These are phyloP conservation scores for Tylopilus sp. DNA, from an alignment of 1,284 basidiomycete species.

Conservation along the genomic window DNA sequence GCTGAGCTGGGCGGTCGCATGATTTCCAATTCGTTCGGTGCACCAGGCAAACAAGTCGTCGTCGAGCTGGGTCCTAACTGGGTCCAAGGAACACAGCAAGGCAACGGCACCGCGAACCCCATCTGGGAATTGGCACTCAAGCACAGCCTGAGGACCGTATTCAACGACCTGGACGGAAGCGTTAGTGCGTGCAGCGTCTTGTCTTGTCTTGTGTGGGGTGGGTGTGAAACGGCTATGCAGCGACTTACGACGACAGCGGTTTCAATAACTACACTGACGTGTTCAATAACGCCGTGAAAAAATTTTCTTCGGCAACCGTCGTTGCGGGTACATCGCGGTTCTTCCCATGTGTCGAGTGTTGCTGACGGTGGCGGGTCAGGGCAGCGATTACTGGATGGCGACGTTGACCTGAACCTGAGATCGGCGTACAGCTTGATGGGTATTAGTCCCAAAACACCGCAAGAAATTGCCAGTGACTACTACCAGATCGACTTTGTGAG, in stretches of 20 bases:
- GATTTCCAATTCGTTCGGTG: constrained; percentile 45
- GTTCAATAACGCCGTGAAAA: constrained; percentile 40
- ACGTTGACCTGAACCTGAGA: constrained; percentile 48
- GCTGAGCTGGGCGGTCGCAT: constrained; percentile 61
- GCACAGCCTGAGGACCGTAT: constrained; percentile 47
- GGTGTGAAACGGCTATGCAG: constrained; percentile 28
- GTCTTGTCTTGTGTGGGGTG: background rate
- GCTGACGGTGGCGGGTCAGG: constrained; percentile 31
- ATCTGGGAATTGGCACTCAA: constrained; percentile 59
- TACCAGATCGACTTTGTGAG: constrained; percentile 43
- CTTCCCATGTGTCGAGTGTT: background rate
- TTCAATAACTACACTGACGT: constrained; percentile 44
- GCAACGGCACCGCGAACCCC: constrained; percentile 53
- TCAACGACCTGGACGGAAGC: constrained; percentile 46
- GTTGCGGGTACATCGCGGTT: constrained; percentile 37
- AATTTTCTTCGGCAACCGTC: constrained; percentile 41
- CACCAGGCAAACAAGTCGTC: constrained; percentile 35
- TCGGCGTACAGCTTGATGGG: constrained; percentile 48
- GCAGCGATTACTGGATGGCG: constrained; percentile 37
- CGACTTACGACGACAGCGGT: constrained; percentile 50
- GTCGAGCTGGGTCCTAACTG: constrained; percentile 69
- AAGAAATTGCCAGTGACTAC: constrained; percentile 51
- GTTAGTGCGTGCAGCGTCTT: constrained; percentile 39
- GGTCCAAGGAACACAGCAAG: constrained; percentile 63
- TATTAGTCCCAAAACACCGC: constrained; percentile 40